Evolutionary conservation across 2,329 filamentous ascomycete genomes (phyloP), one percentile per base, ranked within the genome.

Genomic region (Cytospora piceicola): DNA sequence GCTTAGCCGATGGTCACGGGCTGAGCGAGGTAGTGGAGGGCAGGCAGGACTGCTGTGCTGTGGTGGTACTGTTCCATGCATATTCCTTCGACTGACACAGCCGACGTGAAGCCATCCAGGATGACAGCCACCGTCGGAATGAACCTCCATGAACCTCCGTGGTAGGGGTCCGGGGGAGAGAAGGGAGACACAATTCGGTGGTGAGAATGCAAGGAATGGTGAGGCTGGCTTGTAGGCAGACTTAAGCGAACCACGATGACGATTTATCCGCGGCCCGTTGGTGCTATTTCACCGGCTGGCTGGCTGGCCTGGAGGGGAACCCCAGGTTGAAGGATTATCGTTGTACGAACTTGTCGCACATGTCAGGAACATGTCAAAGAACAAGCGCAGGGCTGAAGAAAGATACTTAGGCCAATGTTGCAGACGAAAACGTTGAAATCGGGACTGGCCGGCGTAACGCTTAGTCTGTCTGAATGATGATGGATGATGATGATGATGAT

Each of bases 21-120:
- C 60, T 24, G 55, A 49, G 42, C 34, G 27, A 55, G 39, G 62
- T 58, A 24, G 15, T 32, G 5, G 24, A 59, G 46, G 30, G 20
- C 29, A 49, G 30, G 20, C 29, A 49, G 58, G n/a, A 58, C 52
- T 51, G 63, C 56, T 51, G 42, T 65, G 58, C 46, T 20, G 51
- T 53, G 32, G 59, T 34, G 29, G 12, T 24, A 61, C 14, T 34
- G 59, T 57, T 52, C 52, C 36, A 64, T 51, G 54, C 64, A 58
- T 49, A 65, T 63, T 63, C 64, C 64, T 64, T 59, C 64, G 29
- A 53, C 39, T 60, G 61, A 42, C 60, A 63, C 64, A 63, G 60
- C 64, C 64, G 61, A 64, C 46, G 34, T 32, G 24, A 36, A 42
- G 36, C 27, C 24, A 14, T 39, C 27, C 32, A 34, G 32, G 32